These are phyloP conservation scores for Plicaturopsis crispa DNA, from an alignment of 768 basidiomycete species.

Conservation along the genomic window DNA sequence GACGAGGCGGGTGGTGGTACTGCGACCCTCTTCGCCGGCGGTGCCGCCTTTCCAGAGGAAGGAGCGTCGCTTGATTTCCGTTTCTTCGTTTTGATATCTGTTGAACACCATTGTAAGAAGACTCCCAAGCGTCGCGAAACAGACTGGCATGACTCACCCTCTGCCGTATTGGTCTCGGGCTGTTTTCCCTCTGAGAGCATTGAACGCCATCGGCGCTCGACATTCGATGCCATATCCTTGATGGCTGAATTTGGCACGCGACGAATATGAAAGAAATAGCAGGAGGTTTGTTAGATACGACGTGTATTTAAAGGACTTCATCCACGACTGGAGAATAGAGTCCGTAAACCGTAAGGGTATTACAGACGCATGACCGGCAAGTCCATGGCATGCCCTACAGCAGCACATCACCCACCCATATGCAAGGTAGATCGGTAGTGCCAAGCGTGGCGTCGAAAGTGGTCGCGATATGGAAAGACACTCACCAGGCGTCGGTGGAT, in stretches of 20 bases:
- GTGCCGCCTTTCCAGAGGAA: constrained; percentile 34
- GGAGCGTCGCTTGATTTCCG: constrained; percentile 57
- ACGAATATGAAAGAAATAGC: constrained; percentile 29
- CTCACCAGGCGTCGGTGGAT: constrained; percentile 78
- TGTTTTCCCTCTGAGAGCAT: constrained; percentile 46
- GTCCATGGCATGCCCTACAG: too few species aligned
- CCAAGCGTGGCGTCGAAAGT: neutral
- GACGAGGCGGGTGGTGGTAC: constrained; percentile 20
- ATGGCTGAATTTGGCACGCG: constrained; percentile 50
- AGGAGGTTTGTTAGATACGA: neutral
- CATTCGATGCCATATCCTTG: constrained; percentile 89
- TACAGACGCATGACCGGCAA: too few species aligned
- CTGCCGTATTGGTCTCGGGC: constrained; percentile 33
- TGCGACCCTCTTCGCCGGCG: constrained; percentile 62
- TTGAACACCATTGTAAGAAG: neutral
- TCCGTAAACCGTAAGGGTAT: too few species aligned
- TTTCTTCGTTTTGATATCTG: constrained; percentile 64
- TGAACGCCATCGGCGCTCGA: constrained; percentile 77
- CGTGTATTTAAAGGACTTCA: too few species aligned
- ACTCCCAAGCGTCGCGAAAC: too few species aligned
- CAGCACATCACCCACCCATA: too few species aligned
- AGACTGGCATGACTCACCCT: constrained; percentile 70
- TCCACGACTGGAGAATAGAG: too few species aligned
- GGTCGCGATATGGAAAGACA: constrained; percentile 12
- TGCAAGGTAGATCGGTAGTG: neutral